Conservation (phyloP, 495 filamentous ascomycete species). For the Penicillium canescens region DNA sequence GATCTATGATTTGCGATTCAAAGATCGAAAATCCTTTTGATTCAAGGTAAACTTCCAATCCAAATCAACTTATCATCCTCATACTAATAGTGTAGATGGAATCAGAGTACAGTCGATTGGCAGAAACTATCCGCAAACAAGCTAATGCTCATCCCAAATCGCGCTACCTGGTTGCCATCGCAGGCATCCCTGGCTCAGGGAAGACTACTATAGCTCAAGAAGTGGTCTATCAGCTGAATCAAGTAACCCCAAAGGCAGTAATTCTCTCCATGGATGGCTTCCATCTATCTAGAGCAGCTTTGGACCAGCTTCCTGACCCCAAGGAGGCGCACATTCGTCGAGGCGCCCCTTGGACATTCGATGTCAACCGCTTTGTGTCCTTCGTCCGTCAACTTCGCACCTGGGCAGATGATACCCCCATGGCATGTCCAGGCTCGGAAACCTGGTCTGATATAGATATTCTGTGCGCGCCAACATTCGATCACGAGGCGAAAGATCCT, state of each 20-base stretch:
- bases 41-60: conserved; percentile 1
- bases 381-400: conserved; percentile 25
- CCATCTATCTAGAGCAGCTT: conserved; percentile 34
- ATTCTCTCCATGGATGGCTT: conserved; percentile 46
- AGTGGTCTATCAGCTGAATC: conserved; percentile 33
- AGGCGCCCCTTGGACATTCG: conserved; percentile 46
- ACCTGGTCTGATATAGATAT: conserved; percentile 6
- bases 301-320: conserved; percentile 37
- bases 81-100: conserved; percentile 22
- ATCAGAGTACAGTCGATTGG: conserved; percentile 23
- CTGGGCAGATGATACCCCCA: conserved; percentile 24
- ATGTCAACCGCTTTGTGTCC: conserved; percentile 27
- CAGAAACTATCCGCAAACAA: conserved; percentile 21
- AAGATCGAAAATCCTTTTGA: background rate
- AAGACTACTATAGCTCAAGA: conserved; percentile 48
- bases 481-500: conserved; percentile 43
- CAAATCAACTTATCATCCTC: no score
- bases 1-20: no score
- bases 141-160: conserved; percentile 18
- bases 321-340: conserved; percentile 39
- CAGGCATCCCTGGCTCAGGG: conserved; percentile 47
- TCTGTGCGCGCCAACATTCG: conserved; percentile 37
- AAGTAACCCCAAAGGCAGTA: background rate
- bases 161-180: conserved; percentile 41
- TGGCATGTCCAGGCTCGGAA: conserved; percentile 6